Percentiles rank a stretch among this genome's conserved stretches.
These are phyloP conservation scores for Claviceps sp. DNA, from an alignment of 2,329 filamentous ascomycete species.

Conservation along the genomic window DNA sequence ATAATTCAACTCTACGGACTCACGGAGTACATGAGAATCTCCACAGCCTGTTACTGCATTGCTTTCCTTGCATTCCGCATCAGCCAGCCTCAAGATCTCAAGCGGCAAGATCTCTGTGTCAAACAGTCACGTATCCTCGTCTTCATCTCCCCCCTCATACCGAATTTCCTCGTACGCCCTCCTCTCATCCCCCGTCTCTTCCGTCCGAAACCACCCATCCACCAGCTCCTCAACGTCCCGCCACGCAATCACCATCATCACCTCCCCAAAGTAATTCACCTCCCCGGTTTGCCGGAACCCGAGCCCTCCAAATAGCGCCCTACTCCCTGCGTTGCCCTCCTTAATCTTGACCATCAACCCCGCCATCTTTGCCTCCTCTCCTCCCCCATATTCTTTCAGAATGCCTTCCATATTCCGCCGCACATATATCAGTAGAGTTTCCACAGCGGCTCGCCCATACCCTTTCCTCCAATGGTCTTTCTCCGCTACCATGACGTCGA, in stretches of 20 bases:
- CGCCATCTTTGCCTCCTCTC: conserved; percentile 6
- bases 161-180: conserved; percentile 12
- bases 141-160: conserved; percentile 8
- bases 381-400: conserved; percentile 28
- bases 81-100: not conserved
- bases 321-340: conserved; percentile 37
- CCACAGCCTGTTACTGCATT: conserved; percentile 8
- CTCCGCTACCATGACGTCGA: conserved; percentile 77
- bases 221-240: conserved; percentile 10
- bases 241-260: conserved; percentile 34
- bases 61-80: conserved; percentile 16
- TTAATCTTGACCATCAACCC: conserved; percentile 45
- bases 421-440: conserved; percentile 59
- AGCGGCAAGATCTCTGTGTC: conserved; percentile 9
- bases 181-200: not conserved
- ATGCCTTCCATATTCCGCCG: conserved; percentile 37
- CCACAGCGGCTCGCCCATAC: conserved; percentile 49
- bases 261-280: conserved; percentile 47
- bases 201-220: conserved; percentile 12
- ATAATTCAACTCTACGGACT: too few species aligned
- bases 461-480: conserved; percentile 44
- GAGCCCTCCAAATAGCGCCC: conserved; percentile 35
- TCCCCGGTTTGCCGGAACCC: conserved; percentile 38
- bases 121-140: not conserved
- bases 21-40: not conserved